Evolutionary conservation across 768 basidiomycete genomes (phyloP), one percentile per base, ranked within the genome.

Genomic region (Clathrus columnatus): DNA sequence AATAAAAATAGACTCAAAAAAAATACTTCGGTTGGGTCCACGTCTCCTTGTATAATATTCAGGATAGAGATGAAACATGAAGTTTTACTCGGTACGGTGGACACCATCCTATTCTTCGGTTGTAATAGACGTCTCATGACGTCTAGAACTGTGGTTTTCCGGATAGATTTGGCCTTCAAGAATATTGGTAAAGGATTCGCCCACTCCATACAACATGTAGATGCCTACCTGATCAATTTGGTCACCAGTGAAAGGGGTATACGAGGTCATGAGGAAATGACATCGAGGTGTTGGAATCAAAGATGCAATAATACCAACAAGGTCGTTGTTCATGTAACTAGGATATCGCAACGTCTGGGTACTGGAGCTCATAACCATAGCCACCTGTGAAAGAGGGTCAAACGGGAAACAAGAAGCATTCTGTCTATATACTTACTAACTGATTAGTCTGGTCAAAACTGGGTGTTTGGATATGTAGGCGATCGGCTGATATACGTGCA

Each of bases 241-340:
- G 69, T 97, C 95, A 60, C 90, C 90, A 4, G 94, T 95, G 69
- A 99, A 99, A 0, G 96, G 96, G 6, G 96, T 99, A 64, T 98
- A 99, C 14, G 92, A 92, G 8, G 96, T 98, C 90, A 94, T 95
- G 50, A 99, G 78, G 77, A 97, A 97, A 69, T 99, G 95, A 66
- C 94, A 97, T 49, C 94, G 80, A 24, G 95, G 95, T 2, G 95
- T 97, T 1, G 95, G 95, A 61, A 99, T 97, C 51, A 99, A 80
- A 16, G 91, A 92, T 5, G 95, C 93, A 54, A 98, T 87, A 60
- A 99, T 94, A 24, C 94, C 91, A 61, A 97, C 94, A 32, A 98
- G 81, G 65, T 99, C 95, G 63, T 97, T 99, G 75, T 98, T 97
- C 94, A 97, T 98, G 70, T 97, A 97, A 49, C 92, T 91, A 0